Conservation (phyloP, 2,329 filamentous ascomycete genomes). For the Fusarium concolor region DNA sequence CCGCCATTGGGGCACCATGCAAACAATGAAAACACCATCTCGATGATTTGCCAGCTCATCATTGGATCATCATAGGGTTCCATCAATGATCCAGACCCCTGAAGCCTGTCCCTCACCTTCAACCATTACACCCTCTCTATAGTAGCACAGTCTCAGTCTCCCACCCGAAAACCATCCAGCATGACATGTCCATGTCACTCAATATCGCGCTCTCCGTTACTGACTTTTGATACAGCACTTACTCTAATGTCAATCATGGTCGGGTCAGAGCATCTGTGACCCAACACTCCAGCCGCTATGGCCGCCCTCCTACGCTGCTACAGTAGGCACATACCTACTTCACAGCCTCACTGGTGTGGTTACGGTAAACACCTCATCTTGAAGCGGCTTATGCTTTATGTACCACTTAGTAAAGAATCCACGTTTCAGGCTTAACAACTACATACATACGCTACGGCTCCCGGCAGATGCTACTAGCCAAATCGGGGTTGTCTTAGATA, state of each 20-base stretch:
- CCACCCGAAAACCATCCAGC: constrained; percentile 3
- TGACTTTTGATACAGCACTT: neutral
- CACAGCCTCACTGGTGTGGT: neutral
- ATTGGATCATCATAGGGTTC: constrained; percentile 20
- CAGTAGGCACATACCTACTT: neutral
- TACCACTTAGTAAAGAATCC: constrained; percentile 9
- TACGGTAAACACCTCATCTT: neutral
- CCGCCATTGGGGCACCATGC: neutral
- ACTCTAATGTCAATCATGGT: neutral
- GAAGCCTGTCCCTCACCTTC: constrained; percentile 9
- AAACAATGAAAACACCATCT: constrained; percentile 1
- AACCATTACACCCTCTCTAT: neutral
- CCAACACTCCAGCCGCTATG: neutral
- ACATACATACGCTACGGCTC: constrained; percentile 13
- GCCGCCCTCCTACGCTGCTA: neutral
- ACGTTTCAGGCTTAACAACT: constrained; percentile 12
- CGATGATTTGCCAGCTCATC: constrained; percentile 14
- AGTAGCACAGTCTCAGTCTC: constrained; percentile 24
- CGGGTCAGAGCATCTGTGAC: neutral
- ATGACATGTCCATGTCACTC: neutral
- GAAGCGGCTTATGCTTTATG: neutral
- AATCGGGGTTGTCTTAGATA: constrained; percentile 31
- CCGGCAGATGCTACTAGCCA: constrained; percentile 30
- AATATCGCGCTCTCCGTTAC: neutral
- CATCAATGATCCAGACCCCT: constrained; percentile 16